Conservation (phyloP, 768 basidiomycete species). For the Agrocybe praecox region DNA sequence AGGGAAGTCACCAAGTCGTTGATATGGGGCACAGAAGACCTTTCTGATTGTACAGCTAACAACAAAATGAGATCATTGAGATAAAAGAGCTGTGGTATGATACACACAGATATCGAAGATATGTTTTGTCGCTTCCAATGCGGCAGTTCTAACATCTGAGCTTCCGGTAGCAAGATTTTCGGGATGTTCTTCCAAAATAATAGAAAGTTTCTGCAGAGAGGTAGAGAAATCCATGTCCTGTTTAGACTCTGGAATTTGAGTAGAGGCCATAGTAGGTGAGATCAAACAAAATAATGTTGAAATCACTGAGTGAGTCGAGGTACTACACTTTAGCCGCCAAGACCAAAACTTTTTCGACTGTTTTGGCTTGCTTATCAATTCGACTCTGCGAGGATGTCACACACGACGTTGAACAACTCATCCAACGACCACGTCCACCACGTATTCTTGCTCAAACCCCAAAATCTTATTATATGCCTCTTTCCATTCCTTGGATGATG, state of each 20-base stretch:
- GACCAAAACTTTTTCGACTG: conserved; percentile 19
- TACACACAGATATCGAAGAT: conserved; percentile 75
- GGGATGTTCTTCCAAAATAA: conserved; percentile 53
- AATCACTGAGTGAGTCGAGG: too few species aligned
- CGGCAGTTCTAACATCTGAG: conserved; percentile 53
- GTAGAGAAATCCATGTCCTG: conserved; percentile 16
- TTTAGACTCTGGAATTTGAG: neutral
- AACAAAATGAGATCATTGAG: conserved; percentile 9
- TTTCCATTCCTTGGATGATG: too few species aligned
- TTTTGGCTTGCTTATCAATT: conserved; percentile 22
- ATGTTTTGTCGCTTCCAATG: conserved; percentile 71
- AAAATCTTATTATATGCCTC: too few species aligned
- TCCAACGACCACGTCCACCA: too few species aligned
- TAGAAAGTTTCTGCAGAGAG: conserved; percentile 52
- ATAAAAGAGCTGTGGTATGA: neutral
- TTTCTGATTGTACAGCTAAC: conserved; percentile 71
- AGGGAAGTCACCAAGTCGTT: conserved; percentile 67
- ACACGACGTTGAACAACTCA: neutral
- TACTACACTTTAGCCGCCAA: neutral
- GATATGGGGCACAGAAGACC: conserved; percentile 63
- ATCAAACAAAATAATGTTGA: neutral
- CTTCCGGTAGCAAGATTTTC: conserved; percentile 60
- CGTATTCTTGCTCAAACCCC: too few species aligned
- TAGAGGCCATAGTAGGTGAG: neutral
- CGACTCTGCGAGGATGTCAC: neutral